phyloP scores from a whole-genome alignment of 2,329 filamentous ascomycete species.

The Dactylonectria estremocensis region DNA sequence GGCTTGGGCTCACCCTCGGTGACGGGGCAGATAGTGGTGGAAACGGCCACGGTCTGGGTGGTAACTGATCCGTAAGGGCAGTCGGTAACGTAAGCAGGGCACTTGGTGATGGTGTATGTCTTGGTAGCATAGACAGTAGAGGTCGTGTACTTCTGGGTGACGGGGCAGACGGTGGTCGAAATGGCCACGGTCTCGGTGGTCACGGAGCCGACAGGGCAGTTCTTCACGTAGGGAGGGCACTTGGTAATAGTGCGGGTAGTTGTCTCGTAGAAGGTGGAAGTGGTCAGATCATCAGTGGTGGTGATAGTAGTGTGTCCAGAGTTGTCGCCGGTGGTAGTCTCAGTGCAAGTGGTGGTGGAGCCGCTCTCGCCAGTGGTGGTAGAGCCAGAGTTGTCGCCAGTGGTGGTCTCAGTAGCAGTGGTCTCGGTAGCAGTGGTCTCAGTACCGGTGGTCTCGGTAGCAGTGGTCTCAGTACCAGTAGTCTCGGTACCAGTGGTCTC shows the following conservation, averaged over 20 bases:
- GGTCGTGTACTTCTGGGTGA: constrained; percentile 44
- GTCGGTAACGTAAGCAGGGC: constrained; percentile 44
- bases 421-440: constrained; percentile 26
- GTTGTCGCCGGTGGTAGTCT: not conserved
- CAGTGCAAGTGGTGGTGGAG: constrained; percentile 14
- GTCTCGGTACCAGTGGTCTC: constrained; percentile 16
- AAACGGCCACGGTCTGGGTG: constrained; percentile 52
- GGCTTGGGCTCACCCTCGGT: constrained; percentile 37
- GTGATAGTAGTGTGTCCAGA: constrained; percentile 1
- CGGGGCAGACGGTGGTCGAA: constrained; percentile 61
- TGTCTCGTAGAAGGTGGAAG: constrained; percentile 50
- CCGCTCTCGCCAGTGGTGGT: constrained; percentile 6
- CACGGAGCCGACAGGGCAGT: constrained; percentile 47
- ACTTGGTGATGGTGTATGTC: constrained; percentile 47
- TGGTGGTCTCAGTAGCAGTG: constrained; percentile 25
- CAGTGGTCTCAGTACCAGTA: constrained; percentile 15
- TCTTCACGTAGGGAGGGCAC: constrained; percentile 45
- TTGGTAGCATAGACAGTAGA: constrained; percentile 50
- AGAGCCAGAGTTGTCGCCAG: constrained; percentile 12
- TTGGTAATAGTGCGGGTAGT: constrained; percentile 45
- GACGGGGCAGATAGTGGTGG: constrained; percentile 62
- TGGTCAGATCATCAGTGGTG: not conserved
- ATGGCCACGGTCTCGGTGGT: constrained; percentile 52
- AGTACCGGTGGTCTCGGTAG: constrained; percentile 21
- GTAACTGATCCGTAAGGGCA: constrained; percentile 48